phyloP scores from a whole-genome alignment of 169 alveolate species.

The Eimeria mitis region DNA sequence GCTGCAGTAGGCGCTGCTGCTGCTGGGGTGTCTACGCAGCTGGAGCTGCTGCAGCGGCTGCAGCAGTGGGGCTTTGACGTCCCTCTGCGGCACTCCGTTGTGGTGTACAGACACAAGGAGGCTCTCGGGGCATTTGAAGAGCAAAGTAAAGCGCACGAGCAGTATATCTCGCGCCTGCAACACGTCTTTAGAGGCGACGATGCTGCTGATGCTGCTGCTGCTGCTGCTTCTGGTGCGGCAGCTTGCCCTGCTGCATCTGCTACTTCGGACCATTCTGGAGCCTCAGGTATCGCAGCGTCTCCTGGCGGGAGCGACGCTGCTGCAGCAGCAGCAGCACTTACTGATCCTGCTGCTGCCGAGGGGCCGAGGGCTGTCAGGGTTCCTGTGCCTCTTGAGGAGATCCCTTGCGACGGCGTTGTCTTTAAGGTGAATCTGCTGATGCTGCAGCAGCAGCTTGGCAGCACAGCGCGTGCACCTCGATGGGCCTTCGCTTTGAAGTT shows the following conservation, averaged over 20 bases:
- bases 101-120: neutral
- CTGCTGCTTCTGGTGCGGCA: neutral
- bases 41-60: constrained; percentile 42
- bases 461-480: constrained; percentile 47
- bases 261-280: neutral
- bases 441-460: constrained; percentile 17
- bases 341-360: neutral
- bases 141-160: constrained; percentile 5
- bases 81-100: neutral
- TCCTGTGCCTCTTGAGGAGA: constrained; percentile 1
- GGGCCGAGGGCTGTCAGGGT: neutral
- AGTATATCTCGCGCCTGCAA: neutral
- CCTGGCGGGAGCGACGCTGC: neutral
- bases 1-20: constrained; percentile 13
- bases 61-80: constrained; percentile 58
- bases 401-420: constrained; percentile 43
- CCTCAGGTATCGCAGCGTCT: neutral
- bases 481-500: constrained; percentile 46
- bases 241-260: neutral
- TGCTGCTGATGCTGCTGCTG: neutral
- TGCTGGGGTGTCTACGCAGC: constrained; percentile 50
- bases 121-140: neutral
- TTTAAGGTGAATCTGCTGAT: neutral
- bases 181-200: neutral
- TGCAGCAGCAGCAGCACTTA: neutral